Evolutionary conservation across 768 basidiomycete species (phyloP), one percentile per base, ranked within the genome.

Genomic region (Myochromella boudieri): DNA sequence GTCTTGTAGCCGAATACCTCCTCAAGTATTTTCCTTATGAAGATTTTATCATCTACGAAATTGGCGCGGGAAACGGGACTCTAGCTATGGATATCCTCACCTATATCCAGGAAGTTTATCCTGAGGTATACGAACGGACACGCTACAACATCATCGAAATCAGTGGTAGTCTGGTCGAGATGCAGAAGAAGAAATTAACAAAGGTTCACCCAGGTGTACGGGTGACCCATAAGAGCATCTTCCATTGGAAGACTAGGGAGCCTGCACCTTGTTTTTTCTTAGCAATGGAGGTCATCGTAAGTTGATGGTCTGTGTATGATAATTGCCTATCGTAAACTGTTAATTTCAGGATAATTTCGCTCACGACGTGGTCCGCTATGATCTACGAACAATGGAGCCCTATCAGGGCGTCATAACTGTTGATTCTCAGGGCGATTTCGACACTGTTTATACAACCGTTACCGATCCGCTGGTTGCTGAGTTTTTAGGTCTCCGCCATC

Each of bases 11-110:
- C 1, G 89, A 95, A 56, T 97, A 99, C 67, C 81, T 97, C 59
- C 78, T 94, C 52, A 93, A 94, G 61, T 88, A 93, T 62, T 98
- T 91, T 65, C 95, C 95, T 1, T 95, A 97, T 61, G 87, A 97
- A 67, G 94, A 97, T 64, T 84, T 98, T 54, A 81, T 90, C 52
- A 85, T 99, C 42, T 98, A 97, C 72, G 97, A 99, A 66, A 87
- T 99, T 57, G 97, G 97, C 27, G 97, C 94, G 2, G 97, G 97
- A 32, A 99, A 99, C 60, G 97, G 97, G 10, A 95, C 95, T 1
- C 76, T 99, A 46, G 95, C 95, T 24, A 69, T 80, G 66, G 87
- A 97, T 62, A 83, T 97, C 42, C 83, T 99, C 46, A 77, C 91
- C 62, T 90, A 82, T 58, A 67, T 99, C 24, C 81, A 76, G 17